Evolutionary conservation across 1,284 basidiomycete genomes (phyloP), one percentile per base, ranked within the genome.

Genomic region (Filobasidium uniguttulatum): DNA sequence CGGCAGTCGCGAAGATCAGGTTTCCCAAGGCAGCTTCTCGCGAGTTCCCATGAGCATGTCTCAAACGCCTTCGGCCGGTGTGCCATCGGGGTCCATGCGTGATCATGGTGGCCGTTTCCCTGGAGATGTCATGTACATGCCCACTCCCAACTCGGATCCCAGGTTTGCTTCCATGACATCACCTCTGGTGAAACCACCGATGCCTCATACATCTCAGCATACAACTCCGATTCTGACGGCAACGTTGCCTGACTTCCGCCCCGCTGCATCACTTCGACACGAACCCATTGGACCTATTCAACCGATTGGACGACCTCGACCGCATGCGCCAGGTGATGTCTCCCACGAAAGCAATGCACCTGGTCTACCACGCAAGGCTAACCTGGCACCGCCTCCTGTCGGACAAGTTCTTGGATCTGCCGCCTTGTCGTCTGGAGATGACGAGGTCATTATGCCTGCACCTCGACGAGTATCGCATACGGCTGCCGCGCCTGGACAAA

Each of bases 401-500:
- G 53, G 44, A 22, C 43, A 46, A 38, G 49, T 46, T 20, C 25
- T 54, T 17, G 53, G 53, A 15, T 54, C 53, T 7, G 53, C 53
- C 15, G 53, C 53, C 7, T 43, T 54, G 15, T 44, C 40, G 8
- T 49, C 53, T 26, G 53, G 53, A 31, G 53, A 50, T 15, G 52
- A 54, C 33, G 53, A 54, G 22, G 50, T 51, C 29, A 50, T 52
- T 38, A 47, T 50, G 9, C 54, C 54, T 36, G 46, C 50, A 3
- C 46, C 53, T 15, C 44, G 54, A 33, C 46, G 54, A 6, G 54
- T 55, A 8, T 55, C 54, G 26, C 51, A 55, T 34, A 52, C 49
- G 3, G 46, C 49, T 26, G 50, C 23, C 3, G 20, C 34, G 20
- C 28, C 25, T 25, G 29, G 20, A 15, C 30, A 20, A 15, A 23